Percentiles rank a stretch among this genome's conserved stretches.
Evolutionary conservation across 2,329 filamentous ascomycete genomes (phyloP).

Genomic region (Metarhizium humberi): DNA sequence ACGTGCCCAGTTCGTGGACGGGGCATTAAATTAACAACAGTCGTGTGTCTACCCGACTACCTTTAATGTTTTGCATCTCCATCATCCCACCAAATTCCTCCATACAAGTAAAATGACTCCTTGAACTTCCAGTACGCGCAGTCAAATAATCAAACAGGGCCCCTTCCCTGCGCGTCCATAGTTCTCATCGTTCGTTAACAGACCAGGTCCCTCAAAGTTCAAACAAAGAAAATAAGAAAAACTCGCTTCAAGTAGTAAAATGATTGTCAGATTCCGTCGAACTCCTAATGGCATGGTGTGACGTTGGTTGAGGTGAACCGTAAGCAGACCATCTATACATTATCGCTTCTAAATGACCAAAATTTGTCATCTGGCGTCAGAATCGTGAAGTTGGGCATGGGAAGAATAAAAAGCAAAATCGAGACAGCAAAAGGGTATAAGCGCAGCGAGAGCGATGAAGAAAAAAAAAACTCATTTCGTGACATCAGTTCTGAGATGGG

Average conservation of each 20-base stretch:
- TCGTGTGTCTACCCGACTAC: background rate
- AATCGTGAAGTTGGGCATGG: background rate
- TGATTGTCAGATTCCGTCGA: conserved; percentile 8
- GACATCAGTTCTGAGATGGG: background rate
- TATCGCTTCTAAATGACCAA: background rate
- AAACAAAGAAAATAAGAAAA: background rate
- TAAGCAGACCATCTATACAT: background rate
- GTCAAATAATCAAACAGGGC: background rate
- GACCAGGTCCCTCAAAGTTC: background rate
- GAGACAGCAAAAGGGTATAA: background rate
- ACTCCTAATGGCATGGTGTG: conserved; percentile 8
- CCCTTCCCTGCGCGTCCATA: background rate
- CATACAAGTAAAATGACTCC: background rate
- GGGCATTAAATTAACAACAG: background rate
- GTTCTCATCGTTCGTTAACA: background rate
- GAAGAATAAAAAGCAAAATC: background rate
- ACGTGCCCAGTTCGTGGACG: background rate
- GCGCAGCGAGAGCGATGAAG: background rate
- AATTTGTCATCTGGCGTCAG: conserved; percentile 2
- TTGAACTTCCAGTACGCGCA: background rate
- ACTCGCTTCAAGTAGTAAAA: background rate
- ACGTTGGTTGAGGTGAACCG: background rate
- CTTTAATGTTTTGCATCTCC: background rate
- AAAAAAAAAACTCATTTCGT: background rate
- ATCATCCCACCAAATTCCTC: background rate